Base-by-base conservation (phyloP, 2,329 filamentous ascomycete species). In the Trichoderma harzianum region DNA sequence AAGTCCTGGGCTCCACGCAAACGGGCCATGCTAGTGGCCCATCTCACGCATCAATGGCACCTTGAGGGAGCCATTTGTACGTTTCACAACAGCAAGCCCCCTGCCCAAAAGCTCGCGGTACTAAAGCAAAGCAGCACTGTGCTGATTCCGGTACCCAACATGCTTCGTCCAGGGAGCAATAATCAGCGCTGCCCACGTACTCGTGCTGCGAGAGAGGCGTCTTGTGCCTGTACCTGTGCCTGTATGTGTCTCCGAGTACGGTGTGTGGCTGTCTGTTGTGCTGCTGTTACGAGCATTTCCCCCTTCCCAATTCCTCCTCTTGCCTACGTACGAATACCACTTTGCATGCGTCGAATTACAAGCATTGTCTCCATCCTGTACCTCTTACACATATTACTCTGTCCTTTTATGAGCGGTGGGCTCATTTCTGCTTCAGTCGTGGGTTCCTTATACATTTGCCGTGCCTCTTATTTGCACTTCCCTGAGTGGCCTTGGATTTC, bases 61-160 rank as follows among this genome's bases (percentile, higher is more conserved):
- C 65, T 68, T 60, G 65, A 32, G 65, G 55, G 65, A 68, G 65
- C 65, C 64, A 60, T 60, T 60, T 68, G 65, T 68, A 32, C 26
- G 65, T 68, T 68, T 60, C 65, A 68, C 65, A 60, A 16, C 65
- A 68, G 53, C 65, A 68, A 60, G 26, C 34, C 65, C 65, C 65
- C 51, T 68, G 26, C 39, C 66, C 57, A 65, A 53, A 53, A 34
- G 39, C 39, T 51, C 0, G 0, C 43, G 43, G 43, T 51, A 2
- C 43, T 6, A 51, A 47, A 51, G 43, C n/a, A 21, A 51, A 12
- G 18, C 43, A 51, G 43, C 43, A 51, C 43, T 51, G 43, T 51
- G 43, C 43, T 51, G 43, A 51, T 51, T 47, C 43, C n/a, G 43
- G 43, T 51, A 51, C 43, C 43, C 43, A 51, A 51, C 43, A 51